Evolutionary conservation across 352 stramenopile genomes (phyloP), one percentile per base, ranked within the genome.

Genomic region (Globisporangium radiosum): DNA sequence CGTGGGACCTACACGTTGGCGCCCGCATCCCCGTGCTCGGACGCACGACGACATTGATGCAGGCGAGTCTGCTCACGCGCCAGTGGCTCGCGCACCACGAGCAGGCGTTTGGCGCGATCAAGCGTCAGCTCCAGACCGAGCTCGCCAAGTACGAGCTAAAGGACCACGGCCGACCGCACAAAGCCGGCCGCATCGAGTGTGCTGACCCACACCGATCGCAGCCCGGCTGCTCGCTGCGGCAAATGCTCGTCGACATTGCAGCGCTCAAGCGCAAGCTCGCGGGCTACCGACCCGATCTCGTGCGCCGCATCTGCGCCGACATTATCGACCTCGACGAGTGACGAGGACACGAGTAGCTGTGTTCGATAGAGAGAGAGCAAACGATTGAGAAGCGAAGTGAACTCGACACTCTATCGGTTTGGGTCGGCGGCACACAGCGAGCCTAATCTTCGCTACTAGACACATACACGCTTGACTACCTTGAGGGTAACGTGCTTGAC

Each of bases 1-100:
- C 70, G 44, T 90, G 78, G 75, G 82, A 92, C 39, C 66, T 92
- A 45, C 74, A 87, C 52, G 75, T 88, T 57, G 82, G 82, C 40
- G 80, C 78, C 13, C 72, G 80, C 5, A 69, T 92, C 19, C 60
- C 70, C 7, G 52, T 92, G 7, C 68, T 92, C 7, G 82, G 82
- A 0, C 78, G 80, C 1, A 59, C 61, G 40, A 90, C 76, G 47
- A 92, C 82, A n/a, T 62, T 92, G 50, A 82, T 81, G 62, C 82
- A 92, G 57, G 72, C 78, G 5, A 88, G 75, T 59, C 60, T 88
- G 37, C 76, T 90, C 51, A 92, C 82, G n/a, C 71, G 72, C 9
- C 74, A 87, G 60, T 92, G 82, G 82, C 63, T 88, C 8, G 62
- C 72, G 39, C 49, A 82, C n/a, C 73, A 92, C 44, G 71, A 85